Base-by-base conservation (phyloP, 1,139 yeast species). In the Blastobotrys petasosporus region DNA sequence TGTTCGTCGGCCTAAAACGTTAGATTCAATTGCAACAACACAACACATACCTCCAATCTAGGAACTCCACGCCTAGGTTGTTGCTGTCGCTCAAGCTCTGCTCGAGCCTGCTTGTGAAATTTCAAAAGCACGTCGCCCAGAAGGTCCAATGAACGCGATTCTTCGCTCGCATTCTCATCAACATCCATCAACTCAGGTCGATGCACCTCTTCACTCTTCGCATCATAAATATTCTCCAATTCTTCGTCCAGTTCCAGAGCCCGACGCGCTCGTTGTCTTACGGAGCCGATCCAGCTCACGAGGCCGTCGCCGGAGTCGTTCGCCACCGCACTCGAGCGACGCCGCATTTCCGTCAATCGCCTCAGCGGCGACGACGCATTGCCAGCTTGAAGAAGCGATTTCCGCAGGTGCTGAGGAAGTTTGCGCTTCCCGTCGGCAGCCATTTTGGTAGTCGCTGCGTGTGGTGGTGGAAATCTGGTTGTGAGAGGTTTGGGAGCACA, bases 281-380 rank as follows among this genome's bases (percentile, higher is more conserved):
- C 61, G 4, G 70, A 66, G 38, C 71, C 70, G 30, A 80, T 72
- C 85, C 85, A 80, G 17, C 65, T 59, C 8, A 75, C 64, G n/a
- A 78, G 54, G 12, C 75, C 75, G 36, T 71, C 70, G 41, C 17
- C 50, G 49, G 10, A 35, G 44, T 11, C 49, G 42, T 9, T 44
- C 35, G 30, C 40, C 30, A 10, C 35, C 2, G 39, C 23, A 32
- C 35, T 20, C 12, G 36, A 33, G 8, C 33, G 28, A 23, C 29
- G 7, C 29, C 42, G 33, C 8, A 36, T 13, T 23, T 33, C 23
- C 43, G 13, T 34, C 46, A 37, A 34, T 36, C 45, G 45, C 28
- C 49, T 37, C 30, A 50, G 47, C n/a, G 51, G 47, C 9, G 39
- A 39, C n/a, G n/a, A 30, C 13, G 13, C n/a, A 30, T 9, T 11